Evolutionary conservation across 2,329 filamentous ascomycete genomes (phyloP).

Genomic region (Fusarium pilosicola): DNA sequence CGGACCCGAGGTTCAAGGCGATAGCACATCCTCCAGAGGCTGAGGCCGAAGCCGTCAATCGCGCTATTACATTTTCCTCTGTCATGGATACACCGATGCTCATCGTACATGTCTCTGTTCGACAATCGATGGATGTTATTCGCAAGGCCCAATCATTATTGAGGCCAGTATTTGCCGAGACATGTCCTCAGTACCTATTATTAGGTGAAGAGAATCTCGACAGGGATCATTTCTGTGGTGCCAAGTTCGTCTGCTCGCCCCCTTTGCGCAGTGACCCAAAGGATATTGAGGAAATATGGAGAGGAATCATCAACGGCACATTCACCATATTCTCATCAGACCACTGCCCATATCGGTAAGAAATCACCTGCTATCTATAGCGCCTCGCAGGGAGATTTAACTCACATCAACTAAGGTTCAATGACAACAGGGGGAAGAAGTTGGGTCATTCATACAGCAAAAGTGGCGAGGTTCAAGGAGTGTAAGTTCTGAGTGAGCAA

Average conservation of each 20-base stretch:
- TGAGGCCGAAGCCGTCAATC: background rate
- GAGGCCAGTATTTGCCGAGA: background rate
- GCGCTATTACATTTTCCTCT: background rate
- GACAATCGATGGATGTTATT: background rate
- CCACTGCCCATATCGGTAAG: background rate
- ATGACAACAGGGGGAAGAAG: background rate
- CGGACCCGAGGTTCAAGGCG: background rate
- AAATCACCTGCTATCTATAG: too few relatives aligned
- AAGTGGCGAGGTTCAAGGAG: background rate
- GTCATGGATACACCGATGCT: background rate
- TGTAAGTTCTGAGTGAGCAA: background rate
- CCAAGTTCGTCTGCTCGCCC: background rate
- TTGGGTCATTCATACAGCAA: background rate
- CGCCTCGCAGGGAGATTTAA: fast-evolving
- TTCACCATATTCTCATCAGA: background rate
- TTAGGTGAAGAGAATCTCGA: background rate
- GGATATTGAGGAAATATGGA: background rate
- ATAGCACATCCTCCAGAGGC: background rate
- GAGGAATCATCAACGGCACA: background rate
- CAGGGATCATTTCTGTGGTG: background rate
- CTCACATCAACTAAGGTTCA: background rate
- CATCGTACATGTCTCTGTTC: background rate
- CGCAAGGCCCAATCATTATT: background rate
- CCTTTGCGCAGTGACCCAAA: background rate
- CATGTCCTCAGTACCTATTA: background rate